Evolutionary conservation across 2,329 filamentous ascomycete genomes (phyloP), one percentile per base, ranked within the genome.

Genomic region (Aspergillus sp.): DNA sequence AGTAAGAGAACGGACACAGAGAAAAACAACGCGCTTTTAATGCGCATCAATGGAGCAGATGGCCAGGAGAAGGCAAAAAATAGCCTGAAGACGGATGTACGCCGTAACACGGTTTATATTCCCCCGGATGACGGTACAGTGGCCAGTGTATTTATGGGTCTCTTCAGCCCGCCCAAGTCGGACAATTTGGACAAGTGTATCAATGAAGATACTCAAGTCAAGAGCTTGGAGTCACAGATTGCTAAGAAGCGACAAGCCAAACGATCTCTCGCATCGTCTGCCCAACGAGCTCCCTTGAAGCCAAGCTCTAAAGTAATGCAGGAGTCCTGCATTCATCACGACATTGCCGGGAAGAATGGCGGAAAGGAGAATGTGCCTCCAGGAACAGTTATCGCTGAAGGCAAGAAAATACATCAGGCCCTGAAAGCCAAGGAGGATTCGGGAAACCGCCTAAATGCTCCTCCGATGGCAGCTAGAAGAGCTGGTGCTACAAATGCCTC

Each of bases 281-380:
- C 70, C 2, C 63, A 65, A 50, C 78, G 82, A 44, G 76, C 74
- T 17, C 83, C 85, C 3, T 70, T 88, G 54, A 80, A 81, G 38
- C 76, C 79, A 41, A 77, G 73, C 11, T 61, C 68, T 5, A 76
- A 71, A 27, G 59, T 74, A 55, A 61, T 73, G 6, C 82, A 83
- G 64, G 78, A 78, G 50, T 68, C 71, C 7, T 73, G 74, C 4
- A 72, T 75, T 42, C 70, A 72, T 17, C 67, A 75, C 47, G 82
- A 86, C 66, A 69, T 82, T n/a, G 67, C 76, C 60, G 85, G 84
- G 23, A 79, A 79, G 52, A 83, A 83, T 36, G 80, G 80, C 4
- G 86, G 86, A 5, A 89, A 89, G 66, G 86, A 88, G 70, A 89
- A 88, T 63, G 68, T 87, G 5, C 85, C 85, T 13, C 86, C 85